Percentiles rank a stretch among this genome's conserved stretches.
Evolutionary conservation across 208 protist species (phyloP).

Genomic region (Acanthamoeba polyphaga): DNA sequence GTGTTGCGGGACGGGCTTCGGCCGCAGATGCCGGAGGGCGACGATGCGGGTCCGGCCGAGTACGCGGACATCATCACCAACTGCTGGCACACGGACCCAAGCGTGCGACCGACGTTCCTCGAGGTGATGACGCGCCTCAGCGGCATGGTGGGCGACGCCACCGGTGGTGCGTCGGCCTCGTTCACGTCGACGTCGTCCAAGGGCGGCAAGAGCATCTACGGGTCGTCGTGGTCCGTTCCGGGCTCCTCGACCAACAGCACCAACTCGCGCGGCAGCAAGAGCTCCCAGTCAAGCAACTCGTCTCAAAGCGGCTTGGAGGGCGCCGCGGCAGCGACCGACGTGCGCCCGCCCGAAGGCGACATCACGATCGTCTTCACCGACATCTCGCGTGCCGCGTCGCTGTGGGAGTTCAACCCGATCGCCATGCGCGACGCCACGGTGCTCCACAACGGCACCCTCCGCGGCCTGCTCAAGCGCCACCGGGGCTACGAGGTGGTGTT

Average conservation of each 20-base stretch:
- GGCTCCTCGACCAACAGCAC: background rate
- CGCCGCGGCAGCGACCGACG: background rate
- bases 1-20: background rate
- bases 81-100: slow-evolving; percentile 26
- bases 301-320: background rate
- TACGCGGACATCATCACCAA: background rate
- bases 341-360: background rate
- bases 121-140: slow-evolving; percentile 16
- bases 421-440: slow-evolving; percentile 61
- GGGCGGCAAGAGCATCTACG: background rate
- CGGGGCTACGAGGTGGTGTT: slow-evolving; percentile 48
- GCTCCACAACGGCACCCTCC: slow-evolving; percentile 4
- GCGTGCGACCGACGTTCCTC: background rate
- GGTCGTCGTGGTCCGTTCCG: background rate
- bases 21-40: background rate
- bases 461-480: background rate
- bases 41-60: background rate
- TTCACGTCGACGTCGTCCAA: background rate
- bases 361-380: slow-evolving; percentile 51
- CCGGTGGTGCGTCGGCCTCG: background rate
- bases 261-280: background rate
- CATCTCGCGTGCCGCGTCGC: slow-evolving; percentile 32
- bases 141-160: background rate
- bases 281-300: no score
- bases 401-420: slow-evolving; percentile 13